phyloP scores from a whole-genome alignment of 345 rosid genomes.

The Toxicodendron radicans region DNA sequence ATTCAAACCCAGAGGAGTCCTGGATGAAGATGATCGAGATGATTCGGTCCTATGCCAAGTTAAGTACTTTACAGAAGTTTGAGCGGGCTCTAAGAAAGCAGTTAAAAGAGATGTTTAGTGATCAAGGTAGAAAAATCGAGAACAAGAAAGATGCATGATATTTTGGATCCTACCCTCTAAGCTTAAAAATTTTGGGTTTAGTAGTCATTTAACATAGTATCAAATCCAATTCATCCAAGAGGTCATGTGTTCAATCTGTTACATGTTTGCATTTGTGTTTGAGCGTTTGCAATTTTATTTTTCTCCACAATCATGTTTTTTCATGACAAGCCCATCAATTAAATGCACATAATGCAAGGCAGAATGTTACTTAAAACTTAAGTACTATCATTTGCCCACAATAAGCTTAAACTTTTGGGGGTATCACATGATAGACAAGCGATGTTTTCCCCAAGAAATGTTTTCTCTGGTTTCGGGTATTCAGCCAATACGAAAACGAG shows the following conservation, averaged over 20 bases:
- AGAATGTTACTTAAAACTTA: neutral
- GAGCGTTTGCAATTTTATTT: neutral
- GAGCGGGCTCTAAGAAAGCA: conserved; percentile 63
- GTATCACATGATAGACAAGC: neutral
- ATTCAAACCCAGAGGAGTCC: conserved; percentile 64
- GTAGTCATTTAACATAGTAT: too few species aligned
- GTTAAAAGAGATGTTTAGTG: conserved; percentile 25
- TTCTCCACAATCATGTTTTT: too few species aligned
- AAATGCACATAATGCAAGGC: neutral
- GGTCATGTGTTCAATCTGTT: too few species aligned
- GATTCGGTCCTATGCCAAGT: conserved; percentile 96
- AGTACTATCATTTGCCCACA: neutral
- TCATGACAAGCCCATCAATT: neutral
- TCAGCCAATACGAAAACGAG: neutral
- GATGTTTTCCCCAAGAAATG: too few species aligned
- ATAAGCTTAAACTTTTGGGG: neutral
- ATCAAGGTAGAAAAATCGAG: neutral
- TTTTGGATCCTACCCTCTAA: too few species aligned
- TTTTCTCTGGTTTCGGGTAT: neutral
- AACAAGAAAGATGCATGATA: neutral
- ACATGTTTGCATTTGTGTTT: neutral
- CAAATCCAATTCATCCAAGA: too few species aligned
- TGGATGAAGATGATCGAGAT: conserved; percentile 73
- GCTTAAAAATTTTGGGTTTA: too few species aligned
- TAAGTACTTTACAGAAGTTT: conserved; percentile 60